A percentile compares a stretch with the other conserved stretches of the same genome.
These are phyloP conservation scores for Epichloe baconii DNA, from an alignment of 2,329 filamentous ascomycete genomes.

Conservation along the genomic window DNA sequence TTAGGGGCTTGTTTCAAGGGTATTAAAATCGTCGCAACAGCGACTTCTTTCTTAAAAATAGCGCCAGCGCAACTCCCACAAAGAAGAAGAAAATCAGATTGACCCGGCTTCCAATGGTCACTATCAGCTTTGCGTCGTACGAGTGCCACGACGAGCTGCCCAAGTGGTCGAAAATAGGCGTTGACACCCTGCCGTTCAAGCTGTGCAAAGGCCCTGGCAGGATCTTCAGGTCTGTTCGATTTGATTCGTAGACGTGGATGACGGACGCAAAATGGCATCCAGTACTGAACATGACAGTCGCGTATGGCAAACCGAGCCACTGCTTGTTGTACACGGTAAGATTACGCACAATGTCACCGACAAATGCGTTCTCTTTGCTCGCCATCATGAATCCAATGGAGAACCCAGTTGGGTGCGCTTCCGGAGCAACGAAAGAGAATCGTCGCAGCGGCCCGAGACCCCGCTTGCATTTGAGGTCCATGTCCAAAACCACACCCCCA, in stretches of 20 bases:
- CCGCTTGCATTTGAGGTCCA: slow-evolving; percentile 23
- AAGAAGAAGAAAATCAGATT: slow-evolving; percentile 10
- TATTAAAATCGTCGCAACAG: slow-evolving; percentile 9
- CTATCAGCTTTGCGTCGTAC: slow-evolving; percentile 19
- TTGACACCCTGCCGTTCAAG: slow-evolving; percentile 25
- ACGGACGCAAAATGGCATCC: slow-evolving; percentile 29
- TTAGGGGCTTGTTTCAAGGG: background rate
- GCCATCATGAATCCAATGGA: slow-evolving; percentile 30
- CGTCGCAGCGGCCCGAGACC: slow-evolving; percentile 25
- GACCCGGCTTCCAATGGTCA: slow-evolving; percentile 7
- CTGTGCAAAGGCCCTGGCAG: slow-evolving; percentile 24
- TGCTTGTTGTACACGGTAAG: slow-evolving; percentile 21
- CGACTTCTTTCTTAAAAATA: slow-evolving; percentile 9
- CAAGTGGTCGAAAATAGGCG: slow-evolving; percentile 27
- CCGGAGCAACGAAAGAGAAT: slow-evolving; percentile 28
- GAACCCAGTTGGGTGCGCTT: slow-evolving; percentile 26
- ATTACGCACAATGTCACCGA: slow-evolving; percentile 20
- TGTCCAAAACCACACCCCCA: slow-evolving; percentile 17
- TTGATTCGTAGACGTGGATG: slow-evolving; percentile 23
- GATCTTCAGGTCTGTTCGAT: slow-evolving; percentile 21
- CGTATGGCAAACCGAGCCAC: slow-evolving; percentile 27
- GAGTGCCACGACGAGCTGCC: slow-evolving; percentile 30
- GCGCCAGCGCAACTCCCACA: slow-evolving; percentile 10
- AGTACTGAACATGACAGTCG: slow-evolving; percentile 30
- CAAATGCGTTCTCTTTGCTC: slow-evolving; percentile 19